Evolutionary conservation across 1,139 yeast genomes (phyloP), one percentile per base, ranked within the genome.

Genomic region (Candida pseudoviswanathii): DNA sequence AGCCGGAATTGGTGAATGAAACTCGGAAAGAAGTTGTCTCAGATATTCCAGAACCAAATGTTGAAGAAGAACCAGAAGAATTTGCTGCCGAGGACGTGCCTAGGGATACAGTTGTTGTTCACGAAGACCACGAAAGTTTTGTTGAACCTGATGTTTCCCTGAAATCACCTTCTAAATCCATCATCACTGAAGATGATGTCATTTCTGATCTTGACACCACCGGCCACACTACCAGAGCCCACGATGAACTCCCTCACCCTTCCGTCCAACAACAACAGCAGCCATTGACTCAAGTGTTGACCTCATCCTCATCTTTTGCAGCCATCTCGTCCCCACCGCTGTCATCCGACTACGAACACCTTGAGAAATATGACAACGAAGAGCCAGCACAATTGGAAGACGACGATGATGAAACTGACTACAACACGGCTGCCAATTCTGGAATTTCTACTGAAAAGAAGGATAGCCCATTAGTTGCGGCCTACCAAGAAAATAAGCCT

Each of bases 231-330:
- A 24, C 26, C 10, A 30, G 29, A 33, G n/a, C 8, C 9, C 24
- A 11, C 24, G 41, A 29, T 6, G 41, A 45, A 2, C 43, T 39
- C 11, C 41, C 47, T 11, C 37, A 41, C 26, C 36, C 43, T 22
- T 32, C 48, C n/a, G 25, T 45, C 29, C 31, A 31, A 11, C 42
- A 40, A 9, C 30, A 31, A 5, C 43, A 41, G 4, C 48, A 47
- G 36, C 33, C 44, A 21, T 50, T 52, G 32, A 46, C 54, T 36
- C 70, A 68, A 36, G 71, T 69, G 3, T 64, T 64, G 50, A 70
- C 78, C 2, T 55, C 71, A 2, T 61, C 64, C 5, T 72, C 77
- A 1, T 73, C 79, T 4, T 75, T 70, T 62, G 78, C 78, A 10
- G 78, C 77, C 5, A 72, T 75, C 24, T 71, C 78, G 9, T 51